These are phyloP conservation scores for Cercospora janseana DNA, from an alignment of 2,329 filamentous ascomycete genomes.

Conservation along the genomic window DNA sequence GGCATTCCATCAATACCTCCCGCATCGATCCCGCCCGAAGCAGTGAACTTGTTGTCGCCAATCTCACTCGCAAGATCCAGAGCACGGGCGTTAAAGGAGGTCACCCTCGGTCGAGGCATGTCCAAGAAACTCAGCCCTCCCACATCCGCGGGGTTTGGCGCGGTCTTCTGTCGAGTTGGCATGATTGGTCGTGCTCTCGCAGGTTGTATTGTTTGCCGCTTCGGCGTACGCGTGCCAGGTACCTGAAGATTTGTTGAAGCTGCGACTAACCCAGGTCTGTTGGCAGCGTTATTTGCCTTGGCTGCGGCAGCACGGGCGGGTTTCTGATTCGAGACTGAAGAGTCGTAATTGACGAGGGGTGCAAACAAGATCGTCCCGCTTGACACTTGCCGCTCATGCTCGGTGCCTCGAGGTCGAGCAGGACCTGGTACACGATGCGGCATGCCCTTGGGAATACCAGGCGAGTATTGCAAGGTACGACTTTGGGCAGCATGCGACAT, in stretches of 20 bases:
- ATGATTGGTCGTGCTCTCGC: constrained; percentile 58
- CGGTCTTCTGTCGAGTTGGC: constrained; percentile 43
- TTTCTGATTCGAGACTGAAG: constrained; percentile 38
- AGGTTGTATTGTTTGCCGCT: constrained; percentile 36
- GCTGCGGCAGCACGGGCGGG: constrained; percentile 25
- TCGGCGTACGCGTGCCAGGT: constrained; percentile 34
- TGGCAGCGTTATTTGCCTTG: constrained; percentile 34
- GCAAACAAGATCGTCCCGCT: constrained; percentile 83
- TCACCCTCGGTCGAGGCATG: constrained; percentile 44
- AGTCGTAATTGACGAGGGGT: constrained; percentile 48
- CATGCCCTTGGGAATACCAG: constrained; percentile 32
- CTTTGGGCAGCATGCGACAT: constrained; percentile 30
- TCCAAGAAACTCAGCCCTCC: constrained; percentile 32
- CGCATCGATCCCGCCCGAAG: constrained; percentile 51
- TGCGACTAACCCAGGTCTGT: constrained; percentile 35
- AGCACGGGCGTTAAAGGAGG: constrained; percentile 62
- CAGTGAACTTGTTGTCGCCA: constrained; percentile 59
- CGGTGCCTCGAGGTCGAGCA: constrained; percentile 32
- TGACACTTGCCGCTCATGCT: constrained; percentile 72
- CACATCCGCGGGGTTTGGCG: constrained; percentile 19
- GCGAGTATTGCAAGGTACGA: constrained; percentile 28
- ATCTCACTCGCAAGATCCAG: constrained; percentile 73
- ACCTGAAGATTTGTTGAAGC: constrained; percentile 27
- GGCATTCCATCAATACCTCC: constrained; percentile 38
- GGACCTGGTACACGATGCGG: not conserved